Conservation (phyloP, 2,329 filamentous ascomycete species). For the Hymenoscyphus scutula region DNA sequence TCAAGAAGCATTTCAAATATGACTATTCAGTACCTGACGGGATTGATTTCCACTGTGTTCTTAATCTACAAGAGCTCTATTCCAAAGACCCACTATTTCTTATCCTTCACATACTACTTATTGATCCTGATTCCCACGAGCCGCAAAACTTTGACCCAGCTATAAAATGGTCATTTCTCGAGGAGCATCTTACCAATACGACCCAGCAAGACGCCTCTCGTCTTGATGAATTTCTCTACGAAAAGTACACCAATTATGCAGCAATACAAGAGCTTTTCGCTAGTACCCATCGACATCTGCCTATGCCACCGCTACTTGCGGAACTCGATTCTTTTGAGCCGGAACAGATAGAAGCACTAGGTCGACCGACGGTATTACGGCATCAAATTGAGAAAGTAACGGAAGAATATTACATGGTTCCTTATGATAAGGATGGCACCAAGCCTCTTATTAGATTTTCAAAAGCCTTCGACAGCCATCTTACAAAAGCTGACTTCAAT, state of each 20-base stretch:
- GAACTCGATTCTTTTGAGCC: not conserved
- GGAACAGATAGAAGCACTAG: constrained; percentile 1
- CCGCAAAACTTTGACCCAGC: constrained; percentile 5
- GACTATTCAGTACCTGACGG: constrained; percentile 2
- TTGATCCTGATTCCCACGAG: not conserved
- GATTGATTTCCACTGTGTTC: not conserved
- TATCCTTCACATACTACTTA: constrained; percentile 6
- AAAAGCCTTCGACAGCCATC: constrained; percentile 10
- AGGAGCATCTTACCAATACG: constrained; percentile 10
- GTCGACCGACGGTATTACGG: constrained; percentile 11
- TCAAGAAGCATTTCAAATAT: constrained; percentile 4
- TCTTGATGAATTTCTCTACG: constrained; percentile 9
- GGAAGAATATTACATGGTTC: constrained; percentile 10
- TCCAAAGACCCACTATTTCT: constrained; percentile 10
- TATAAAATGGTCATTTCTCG: constrained; percentile 12
- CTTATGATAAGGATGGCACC: constrained; percentile 7
- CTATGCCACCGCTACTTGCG: not conserved
- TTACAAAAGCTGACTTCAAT: constrained; percentile 1
- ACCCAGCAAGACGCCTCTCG: constrained; percentile 2
- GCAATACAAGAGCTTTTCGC: constrained; percentile 10
- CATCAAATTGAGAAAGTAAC: constrained; percentile 12
- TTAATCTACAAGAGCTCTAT: constrained; percentile 1
- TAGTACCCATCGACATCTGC: not conserved
- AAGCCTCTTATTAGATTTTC: constrained; percentile 7
- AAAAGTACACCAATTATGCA: constrained; percentile 10